Base-by-base conservation (phyloP, 2,329 filamentous ascomycete genomes). In the Aspergillus piperis region DNA sequence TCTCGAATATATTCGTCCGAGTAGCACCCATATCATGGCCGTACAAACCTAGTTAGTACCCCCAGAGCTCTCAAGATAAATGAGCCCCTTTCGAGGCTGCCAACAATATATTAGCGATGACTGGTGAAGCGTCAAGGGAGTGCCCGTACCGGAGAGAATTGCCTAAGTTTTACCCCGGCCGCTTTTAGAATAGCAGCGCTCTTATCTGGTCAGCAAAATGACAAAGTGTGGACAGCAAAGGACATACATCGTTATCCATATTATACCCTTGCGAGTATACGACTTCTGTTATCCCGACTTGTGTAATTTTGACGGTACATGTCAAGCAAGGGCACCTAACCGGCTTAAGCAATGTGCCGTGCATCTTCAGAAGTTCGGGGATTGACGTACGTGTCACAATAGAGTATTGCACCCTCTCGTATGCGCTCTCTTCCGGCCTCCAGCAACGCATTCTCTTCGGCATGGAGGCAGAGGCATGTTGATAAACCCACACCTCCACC, bases 291-390 rank as follows among this genome's bases (percentile, higher is more conserved):
- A 99, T 96, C 17, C 95, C 95, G 7, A 98, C 92, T 79, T 99
- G 95, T 21, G 92, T 91, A 71, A 99, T 98, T 81, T 99, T 99
- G 81, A 99, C 96, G 70, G 92, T 96, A 77, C 95, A 99, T 2
- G 95, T 99, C 75, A 99, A 81, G 74, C 95, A 99, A 3, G 95
- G 95, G 76, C 95, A 99, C 0, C 83, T 85, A 62, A 23, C 10
- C 25, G 25, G 19, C 17, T 10, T 23, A 17, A 32, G 27, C 21
- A 23, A 39, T 41, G 21, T 41, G 38, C 10, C 2, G 13, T 54
- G n/a, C 54, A 17, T 30, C 17, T 27, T 27, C 8, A 44, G n/a
- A 36, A 4, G 54, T 21, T 59, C 30, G 36, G 42, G 25, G 54
- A 21, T 51, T 30, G 21, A 68, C 78, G 68, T 64, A 83, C 67